Evolutionary conservation across 2,329 filamentous ascomycete genomes (phyloP), one percentile per base, ranked within the genome.

Genomic region (Aspergillus bombycis): DNA sequence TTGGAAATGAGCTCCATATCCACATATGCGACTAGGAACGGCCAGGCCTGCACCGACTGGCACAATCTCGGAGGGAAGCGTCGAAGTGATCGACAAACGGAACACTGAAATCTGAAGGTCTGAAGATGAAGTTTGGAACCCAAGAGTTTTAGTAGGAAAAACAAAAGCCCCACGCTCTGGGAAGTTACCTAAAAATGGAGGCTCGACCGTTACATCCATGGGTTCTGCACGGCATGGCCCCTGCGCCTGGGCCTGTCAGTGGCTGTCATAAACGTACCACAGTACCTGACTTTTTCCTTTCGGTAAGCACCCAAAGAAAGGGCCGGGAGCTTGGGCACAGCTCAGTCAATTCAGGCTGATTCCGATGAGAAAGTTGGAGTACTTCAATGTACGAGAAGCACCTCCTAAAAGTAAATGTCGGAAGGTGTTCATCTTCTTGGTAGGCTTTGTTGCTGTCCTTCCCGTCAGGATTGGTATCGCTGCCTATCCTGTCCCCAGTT

Each of bases 231-330:
- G 57, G 52, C 59, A 56, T 57, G 63, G 61, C 59, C 60, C 61
- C 56, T 55, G 63, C 57, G 58, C 36, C 53, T 59, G 52, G 56
- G 60, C 60, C 60, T 65, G 63, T 63, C 63, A 62, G 53, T 58
- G 52, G 63, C 60, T 65, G 63, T 60, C 63, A 65, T 30, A 46
- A 38, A 50, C 19, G 38, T 57, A 32, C 26, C 38, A 55, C 52
- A 32, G 52, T 55, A 55, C 52, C 52, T 38, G 52, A 55, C 30
- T 36, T 32, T n/a, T 32, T 32, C 28, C 4, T 21, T n/a, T 38
- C 34, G 32, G 52, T 38, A 38, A 16, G 34, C 23, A 36, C n/a
- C 52, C 14, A 32, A 30, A n/a, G 48, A n/a, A 36, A 16, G 5
- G 38, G 16, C 38, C 8, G 38, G 38, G 30, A 53, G 26, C 50